Evolutionary conservation across 345 rosid species (phyloP).

Genomic region (Punica granatum): DNA sequence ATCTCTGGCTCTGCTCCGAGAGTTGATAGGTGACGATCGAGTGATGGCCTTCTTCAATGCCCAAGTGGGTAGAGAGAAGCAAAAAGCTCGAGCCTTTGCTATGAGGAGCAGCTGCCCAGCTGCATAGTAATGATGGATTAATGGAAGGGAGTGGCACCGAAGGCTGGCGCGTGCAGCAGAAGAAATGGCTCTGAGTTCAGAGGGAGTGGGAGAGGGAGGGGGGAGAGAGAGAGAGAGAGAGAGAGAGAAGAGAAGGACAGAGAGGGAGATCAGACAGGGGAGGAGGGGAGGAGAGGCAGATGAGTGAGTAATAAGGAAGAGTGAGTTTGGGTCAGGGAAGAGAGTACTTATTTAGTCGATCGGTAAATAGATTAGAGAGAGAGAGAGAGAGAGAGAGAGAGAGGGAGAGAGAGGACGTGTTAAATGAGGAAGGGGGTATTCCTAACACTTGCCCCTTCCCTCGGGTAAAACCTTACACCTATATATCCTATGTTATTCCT

Average conservation of each 20-base stretch:
- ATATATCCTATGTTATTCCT: no score
- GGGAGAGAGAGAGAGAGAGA: conserved; percentile 5
- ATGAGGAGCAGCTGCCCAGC: not conserved
- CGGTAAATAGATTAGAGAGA: not conserved
- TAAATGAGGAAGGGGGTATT: conserved; percentile 22
- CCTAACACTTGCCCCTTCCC: conserved; percentile 35
- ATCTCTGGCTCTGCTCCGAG: conserved; percentile 10
- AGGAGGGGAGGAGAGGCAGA: conserved; percentile 14
- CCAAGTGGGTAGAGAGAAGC: conserved; percentile 1
- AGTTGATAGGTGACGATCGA: not conserved
- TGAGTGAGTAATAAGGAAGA: conserved; percentile 11
- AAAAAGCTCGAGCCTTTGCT: conserved; percentile 1
- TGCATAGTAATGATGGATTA: not conserved
- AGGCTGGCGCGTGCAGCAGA: not conserved
- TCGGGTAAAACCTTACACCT: conserved; percentile 5
- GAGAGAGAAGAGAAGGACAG: conserved; percentile 15
- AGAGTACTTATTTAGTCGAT: no score
- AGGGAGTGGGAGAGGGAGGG: conserved; percentile 4
- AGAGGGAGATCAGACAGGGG: conserved; percentile 10
- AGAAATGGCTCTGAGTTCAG: not conserved
- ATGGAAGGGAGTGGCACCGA: not conserved
- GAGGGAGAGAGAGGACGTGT: conserved; percentile 13
- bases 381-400: not conserved
- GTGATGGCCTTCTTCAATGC: not conserved
- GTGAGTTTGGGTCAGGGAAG: not conserved